Percentiles rank a stretch among this genome's conserved stretches.
Evolutionary conservation across 768 basidiomycete species (phyloP).

Genomic region (Clavulina sp.): DNA sequence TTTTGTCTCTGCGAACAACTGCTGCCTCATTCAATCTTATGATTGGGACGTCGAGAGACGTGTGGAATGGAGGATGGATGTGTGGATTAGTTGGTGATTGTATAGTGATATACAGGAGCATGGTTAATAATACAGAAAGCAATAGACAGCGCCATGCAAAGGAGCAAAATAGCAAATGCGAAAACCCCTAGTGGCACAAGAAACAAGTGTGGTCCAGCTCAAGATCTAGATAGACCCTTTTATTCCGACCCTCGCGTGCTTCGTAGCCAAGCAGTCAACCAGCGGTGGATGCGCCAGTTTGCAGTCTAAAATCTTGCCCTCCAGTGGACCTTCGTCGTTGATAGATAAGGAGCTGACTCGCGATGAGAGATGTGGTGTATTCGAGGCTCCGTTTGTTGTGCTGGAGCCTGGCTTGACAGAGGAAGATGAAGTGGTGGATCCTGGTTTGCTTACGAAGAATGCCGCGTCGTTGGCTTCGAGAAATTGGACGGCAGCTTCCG

Average conservation of each 20-base stretch:
- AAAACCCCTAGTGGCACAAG: too few species aligned
- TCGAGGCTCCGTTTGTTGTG: background rate
- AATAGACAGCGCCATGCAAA: too few species aligned
- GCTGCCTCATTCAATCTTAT: too few species aligned
- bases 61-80: background rate
- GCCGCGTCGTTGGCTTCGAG: conserved; percentile 50
- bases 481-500: conserved; percentile 48
- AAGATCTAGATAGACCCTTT: conserved; percentile 45
- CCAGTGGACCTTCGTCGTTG: background rate
- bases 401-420: conserved; percentile 35
- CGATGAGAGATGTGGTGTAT: too few species aligned
- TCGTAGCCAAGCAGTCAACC: conserved; percentile 50
- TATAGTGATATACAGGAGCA: too few species aligned
- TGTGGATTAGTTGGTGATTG: background rate
- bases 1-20: too few species aligned
- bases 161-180: too few species aligned
- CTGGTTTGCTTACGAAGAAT: conserved; percentile 42
- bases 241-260: conserved; percentile 74
- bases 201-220: too few species aligned
- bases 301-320: conserved; percentile 47
- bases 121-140: too few species aligned
- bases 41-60: background rate
- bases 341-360: too few species aligned
- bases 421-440: conserved; percentile 12
- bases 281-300: conserved; percentile 41